These are phyloP conservation scores for Solanum sparsipilum DNA, from an alignment of 257 asterid genomes.

Conservation along the genomic window DNA sequence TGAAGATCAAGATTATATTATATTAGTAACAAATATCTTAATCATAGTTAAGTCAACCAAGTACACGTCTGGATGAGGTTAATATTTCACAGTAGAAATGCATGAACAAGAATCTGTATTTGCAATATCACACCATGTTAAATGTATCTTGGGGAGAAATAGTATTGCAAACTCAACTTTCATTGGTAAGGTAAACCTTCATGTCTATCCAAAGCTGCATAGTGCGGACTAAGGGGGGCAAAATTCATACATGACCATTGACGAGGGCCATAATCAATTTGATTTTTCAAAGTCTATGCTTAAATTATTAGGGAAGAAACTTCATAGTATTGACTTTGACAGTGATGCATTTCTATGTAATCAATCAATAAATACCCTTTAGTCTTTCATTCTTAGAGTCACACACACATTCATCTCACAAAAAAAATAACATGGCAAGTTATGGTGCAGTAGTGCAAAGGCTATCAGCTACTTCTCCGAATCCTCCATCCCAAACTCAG, in stretches of 20 bases:
- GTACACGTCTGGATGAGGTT: background rate
- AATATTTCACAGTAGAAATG: background rate
- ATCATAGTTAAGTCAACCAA: no score
- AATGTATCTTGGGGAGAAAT: background rate
- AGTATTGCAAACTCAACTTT: background rate
- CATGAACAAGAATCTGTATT: background rate
- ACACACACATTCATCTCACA: background rate
- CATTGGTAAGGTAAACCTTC: background rate
- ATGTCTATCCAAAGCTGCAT: background rate
- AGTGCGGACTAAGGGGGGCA: background rate
- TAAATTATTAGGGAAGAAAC: background rate
- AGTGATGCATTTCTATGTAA: background rate
- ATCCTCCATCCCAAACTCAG: slow-evolving; percentile 4
- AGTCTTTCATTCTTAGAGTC: background rate
- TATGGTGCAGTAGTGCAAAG: slow-evolving; percentile 37
- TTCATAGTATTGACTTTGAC: background rate
- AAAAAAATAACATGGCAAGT: slow-evolving; percentile 17
- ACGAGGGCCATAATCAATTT: background rate
- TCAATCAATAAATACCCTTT: background rate
- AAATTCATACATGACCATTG: background rate
- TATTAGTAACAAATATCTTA: no score
- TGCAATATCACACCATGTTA: background rate
- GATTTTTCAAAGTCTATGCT: background rate
- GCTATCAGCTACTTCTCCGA: slow-evolving; percentile 19
- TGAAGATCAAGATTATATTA: no score